Percentiles rank a stretch among this genome's conserved stretches.
Conservation (phyloP, 2,329 filamentous ascomycete genomes). For the Alternaria longipes region DNA sequence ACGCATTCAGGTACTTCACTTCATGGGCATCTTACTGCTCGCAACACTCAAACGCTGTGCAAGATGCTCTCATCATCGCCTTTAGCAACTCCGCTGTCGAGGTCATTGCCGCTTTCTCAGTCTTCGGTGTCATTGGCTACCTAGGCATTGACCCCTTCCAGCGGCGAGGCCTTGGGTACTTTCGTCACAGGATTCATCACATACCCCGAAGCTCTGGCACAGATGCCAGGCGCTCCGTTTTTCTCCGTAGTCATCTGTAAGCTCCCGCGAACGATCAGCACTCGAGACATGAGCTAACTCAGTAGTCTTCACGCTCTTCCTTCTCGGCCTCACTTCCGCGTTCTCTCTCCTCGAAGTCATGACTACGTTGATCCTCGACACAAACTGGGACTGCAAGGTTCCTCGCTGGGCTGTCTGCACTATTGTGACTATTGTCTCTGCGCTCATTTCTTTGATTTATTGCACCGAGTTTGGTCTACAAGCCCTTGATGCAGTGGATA, state of each 20-base stretch:
- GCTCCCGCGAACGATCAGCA: not conserved
- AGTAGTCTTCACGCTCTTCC: slow-evolving; percentile 61
- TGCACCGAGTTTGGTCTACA: slow-evolving; percentile 65
- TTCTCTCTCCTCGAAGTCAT: slow-evolving; percentile 66
- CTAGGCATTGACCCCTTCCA: no score
- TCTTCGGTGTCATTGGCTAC: no score
- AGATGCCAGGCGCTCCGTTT: slow-evolving; percentile 64
- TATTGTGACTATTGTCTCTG: slow-evolving; percentile 34
- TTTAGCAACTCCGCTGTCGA: no score
- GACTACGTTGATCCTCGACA: slow-evolving; percentile 61
- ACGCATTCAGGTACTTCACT: slow-evolving; percentile 1
- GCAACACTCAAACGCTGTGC: slow-evolving; percentile 51
- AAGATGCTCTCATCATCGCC: no score
- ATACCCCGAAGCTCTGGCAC: slow-evolving; percentile 60
- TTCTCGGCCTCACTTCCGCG: slow-evolving; percentile 64
- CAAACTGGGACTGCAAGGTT: slow-evolving; percentile 53
- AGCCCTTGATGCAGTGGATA: slow-evolving; percentile 62
- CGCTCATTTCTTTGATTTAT: slow-evolving; percentile 61
- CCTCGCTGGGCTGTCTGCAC: slow-evolving; percentile 9
- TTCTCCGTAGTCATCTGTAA: slow-evolving; percentile 61
- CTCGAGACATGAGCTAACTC: not conserved
- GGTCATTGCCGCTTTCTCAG: no score
- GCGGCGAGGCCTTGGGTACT: slow-evolving; percentile 50
- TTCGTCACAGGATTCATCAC: slow-evolving; percentile 65
- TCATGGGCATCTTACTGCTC: slow-evolving; percentile 12